These are phyloP conservation scores for Picochlorum sp. DNA, from an alignment of 139 green algal species.

Conservation along the genomic window DNA sequence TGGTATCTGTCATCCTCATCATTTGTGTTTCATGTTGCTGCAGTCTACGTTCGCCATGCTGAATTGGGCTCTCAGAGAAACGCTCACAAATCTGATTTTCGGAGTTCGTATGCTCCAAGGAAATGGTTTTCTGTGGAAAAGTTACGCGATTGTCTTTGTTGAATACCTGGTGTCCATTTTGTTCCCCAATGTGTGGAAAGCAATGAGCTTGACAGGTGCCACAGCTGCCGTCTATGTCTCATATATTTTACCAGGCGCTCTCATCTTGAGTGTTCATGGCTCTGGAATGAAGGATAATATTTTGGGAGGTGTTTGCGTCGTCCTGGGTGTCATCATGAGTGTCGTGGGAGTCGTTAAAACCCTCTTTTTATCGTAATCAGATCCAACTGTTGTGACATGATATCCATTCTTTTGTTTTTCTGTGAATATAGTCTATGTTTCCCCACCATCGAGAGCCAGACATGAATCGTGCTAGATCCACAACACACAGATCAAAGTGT, in stretches of 20 bases:
- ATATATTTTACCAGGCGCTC: constrained; percentile 24
- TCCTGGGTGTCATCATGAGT: constrained; percentile 17
- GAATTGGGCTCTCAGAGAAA: constrained; percentile 33
- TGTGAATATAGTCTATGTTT: constrained; percentile 4
- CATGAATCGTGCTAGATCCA: constrained; percentile 10
- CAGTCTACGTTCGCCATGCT: constrained; percentile 30
- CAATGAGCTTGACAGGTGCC: constrained; percentile 22
- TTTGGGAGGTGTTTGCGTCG: constrained; percentile 17
- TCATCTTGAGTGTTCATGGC: not conserved
- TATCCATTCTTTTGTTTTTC: not conserved
- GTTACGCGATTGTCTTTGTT: constrained; percentile 14
- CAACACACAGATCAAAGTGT: not conserved
- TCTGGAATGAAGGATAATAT: not conserved
- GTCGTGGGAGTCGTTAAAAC: constrained; percentile 18
- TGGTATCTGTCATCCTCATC: not conserved
- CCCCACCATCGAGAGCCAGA: constrained; percentile 8
- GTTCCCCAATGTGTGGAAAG: constrained; percentile 22
- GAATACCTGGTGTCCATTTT: constrained; percentile 22
- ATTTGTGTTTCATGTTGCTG: not conserved
- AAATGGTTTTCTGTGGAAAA: constrained; percentile 10
- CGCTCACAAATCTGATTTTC: constrained; percentile 21
- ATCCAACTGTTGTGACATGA: not conserved
- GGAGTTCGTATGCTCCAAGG: constrained; percentile 7
- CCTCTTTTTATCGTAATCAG: constrained; percentile 6
- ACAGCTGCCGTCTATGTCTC: constrained; percentile 26